Conservation (phyloP, 805 yeast genomes). For the Kazachstania martiniae region DNA sequence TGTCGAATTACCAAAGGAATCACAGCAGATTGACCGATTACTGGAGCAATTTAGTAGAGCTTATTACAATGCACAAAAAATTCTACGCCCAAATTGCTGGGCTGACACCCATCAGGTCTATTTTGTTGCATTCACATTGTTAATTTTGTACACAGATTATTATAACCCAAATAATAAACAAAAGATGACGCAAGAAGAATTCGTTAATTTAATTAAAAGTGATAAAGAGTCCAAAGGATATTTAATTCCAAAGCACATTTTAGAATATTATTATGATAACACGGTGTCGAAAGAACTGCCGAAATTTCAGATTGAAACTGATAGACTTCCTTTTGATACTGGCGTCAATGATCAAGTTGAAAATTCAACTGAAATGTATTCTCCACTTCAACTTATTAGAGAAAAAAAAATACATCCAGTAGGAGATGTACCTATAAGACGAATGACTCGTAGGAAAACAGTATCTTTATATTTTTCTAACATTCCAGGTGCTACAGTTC, state of each 20-base stretch:
- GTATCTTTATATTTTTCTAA: constrained; percentile 14
- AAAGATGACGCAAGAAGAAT: constrained; percentile 57
- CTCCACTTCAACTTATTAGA: neutral
- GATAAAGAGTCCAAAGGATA: constrained; percentile 22
- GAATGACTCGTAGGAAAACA: neutral
- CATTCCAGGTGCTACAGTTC: neutral
- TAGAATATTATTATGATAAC: constrained; percentile 56
- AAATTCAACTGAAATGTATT: neutral
- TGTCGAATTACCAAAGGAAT: constrained; percentile 53
- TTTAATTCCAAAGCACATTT: constrained; percentile 30
- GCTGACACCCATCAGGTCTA: constrained; percentile 42
- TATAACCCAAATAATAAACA: constrained; percentile 55
- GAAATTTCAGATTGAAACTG: too few relatives aligned
- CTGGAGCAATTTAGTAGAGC: constrained; percentile 44
- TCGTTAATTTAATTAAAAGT: constrained; percentile 36
- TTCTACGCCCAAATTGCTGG: constrained; percentile 16
- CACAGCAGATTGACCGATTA: constrained; percentile 66
- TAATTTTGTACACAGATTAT: constrained; percentile 64
- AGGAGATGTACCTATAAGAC: constrained; percentile 11
- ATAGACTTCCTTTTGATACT: constrained; percentile 4
- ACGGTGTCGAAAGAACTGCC: constrained; percentile 47
- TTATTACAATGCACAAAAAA: constrained; percentile 29
- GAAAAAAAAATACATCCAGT: neutral
- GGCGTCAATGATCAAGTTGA: neutral
- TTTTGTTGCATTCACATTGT: constrained; percentile 49